These are phyloP conservation scores for Torrubiellomyces zombiae DNA, from an alignment of 2,329 filamentous ascomycete genomes.

Conservation along the genomic window DNA sequence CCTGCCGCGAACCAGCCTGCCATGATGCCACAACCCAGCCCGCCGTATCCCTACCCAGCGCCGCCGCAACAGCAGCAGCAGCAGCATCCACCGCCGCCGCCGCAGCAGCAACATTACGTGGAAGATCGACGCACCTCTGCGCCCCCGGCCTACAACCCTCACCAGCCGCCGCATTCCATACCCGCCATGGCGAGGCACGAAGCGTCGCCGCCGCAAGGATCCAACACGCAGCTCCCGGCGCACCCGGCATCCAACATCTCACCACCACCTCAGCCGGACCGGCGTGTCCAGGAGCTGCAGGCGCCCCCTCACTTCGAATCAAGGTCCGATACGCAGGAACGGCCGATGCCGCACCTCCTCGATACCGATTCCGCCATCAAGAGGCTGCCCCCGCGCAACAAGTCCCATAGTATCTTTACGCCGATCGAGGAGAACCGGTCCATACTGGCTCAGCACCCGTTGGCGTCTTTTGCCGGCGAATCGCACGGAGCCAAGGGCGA, in stretches of 20 bases:
- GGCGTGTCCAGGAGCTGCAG: slow-evolving; percentile 31
- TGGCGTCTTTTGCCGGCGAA: slow-evolving; percentile 48
- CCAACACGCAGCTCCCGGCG: slow-evolving; percentile 31
- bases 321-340: slow-evolving; percentile 30
- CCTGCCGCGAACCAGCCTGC: slow-evolving; percentile 25
- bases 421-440: slow-evolving; percentile 89
- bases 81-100: slow-evolving; percentile 19
- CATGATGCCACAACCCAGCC: slow-evolving; percentile 21
- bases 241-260: slow-evolving; percentile 32
- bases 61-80: neutral
- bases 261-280: slow-evolving; percentile 28
- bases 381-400: slow-evolving; percentile 56
- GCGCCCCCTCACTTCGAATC: slow-evolving; percentile 34
- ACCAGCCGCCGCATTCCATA: slow-evolving; percentile 33
- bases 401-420: slow-evolving; percentile 88
- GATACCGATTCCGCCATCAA: slow-evolving; percentile 37
- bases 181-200: slow-evolving; percentile 31
- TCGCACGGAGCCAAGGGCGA: slow-evolving; percentile 23
- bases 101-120: slow-evolving; percentile 48
- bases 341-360: slow-evolving; percentile 27
- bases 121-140: slow-evolving; percentile 63
- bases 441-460: slow-evolving; percentile 72
- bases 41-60: slow-evolving; percentile 20
- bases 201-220: slow-evolving; percentile 42
- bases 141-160: slow-evolving; percentile 47